Base-by-base conservation (phyloP, 805 yeast genomes). In the Gaillardinia entomophila region DNA sequence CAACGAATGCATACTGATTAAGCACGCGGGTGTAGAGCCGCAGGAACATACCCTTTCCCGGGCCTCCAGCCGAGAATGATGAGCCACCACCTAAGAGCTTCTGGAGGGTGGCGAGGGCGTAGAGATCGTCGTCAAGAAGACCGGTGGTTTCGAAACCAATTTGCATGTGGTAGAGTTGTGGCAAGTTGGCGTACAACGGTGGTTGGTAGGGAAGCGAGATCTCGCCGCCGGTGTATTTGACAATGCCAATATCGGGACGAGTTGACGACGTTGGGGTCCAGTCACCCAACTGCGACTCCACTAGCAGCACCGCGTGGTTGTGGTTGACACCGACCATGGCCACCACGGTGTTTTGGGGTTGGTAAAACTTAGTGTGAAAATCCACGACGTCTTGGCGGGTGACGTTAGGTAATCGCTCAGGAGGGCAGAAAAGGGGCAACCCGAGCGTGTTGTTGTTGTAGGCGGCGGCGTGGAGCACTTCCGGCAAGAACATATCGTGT, bases 21-120 rank as follows among this genome's bases (percentile, higher is more conserved):
- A 92, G 68, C 2, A 92, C 95, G 46, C 88, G 77, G 0, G 96
- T 86, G 64, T 88, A 92, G 16, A 94, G 74, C 37, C 97, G 73
- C 3, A 96, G 86, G 55, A 88, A 92, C 97, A 92, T 89, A 3
- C 98, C 98, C 59, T 92, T 92, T 33, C 98, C 98, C 12, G 98
- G 98, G 0, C 98, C 98, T 43, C 98, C 98, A 7, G 98, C 97
- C 13, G 94, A 81, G 53, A 92, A 92, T 1, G 97, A 88, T 4
- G 96, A 95, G 36, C 97, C 98, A 24, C 97, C 97, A 27, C 98
- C 98, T 11, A 92, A 64, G 15, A 90, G 66, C 38, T 89, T 86
- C 55, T 92, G 97, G 36, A 92, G 67, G 1, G 88, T 79, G 2
- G 97, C 96, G 25, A 88, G 65, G 1, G 95, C 94, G 50, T 92